Percentiles rank a stretch among this genome's conserved stretches.
These are phyloP conservation scores for Capsicum chinense DNA, from an alignment of 257 asterid genomes.

Conservation along the genomic window DNA sequence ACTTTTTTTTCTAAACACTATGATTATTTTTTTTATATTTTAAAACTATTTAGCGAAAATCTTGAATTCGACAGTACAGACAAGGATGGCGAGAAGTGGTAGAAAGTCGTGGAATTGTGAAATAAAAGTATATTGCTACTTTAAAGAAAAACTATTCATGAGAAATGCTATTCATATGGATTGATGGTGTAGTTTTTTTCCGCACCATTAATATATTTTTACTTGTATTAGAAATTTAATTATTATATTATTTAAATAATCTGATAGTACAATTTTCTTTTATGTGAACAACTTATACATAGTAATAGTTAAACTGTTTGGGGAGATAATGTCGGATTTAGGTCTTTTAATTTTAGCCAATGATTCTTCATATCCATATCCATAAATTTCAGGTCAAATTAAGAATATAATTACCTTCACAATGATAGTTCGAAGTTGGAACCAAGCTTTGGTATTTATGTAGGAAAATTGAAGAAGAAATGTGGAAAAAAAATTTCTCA, in stretches of 20 bases:
- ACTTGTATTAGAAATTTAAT: neutral
- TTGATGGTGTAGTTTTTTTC: neutral
- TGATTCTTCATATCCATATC: neutral
- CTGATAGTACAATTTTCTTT: neutral
- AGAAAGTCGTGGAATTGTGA: neutral
- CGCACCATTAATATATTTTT: neutral
- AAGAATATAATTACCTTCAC: neutral
- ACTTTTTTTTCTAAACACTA: neutral
- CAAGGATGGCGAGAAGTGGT: neutral
- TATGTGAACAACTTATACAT: neutral
- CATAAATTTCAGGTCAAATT: neutral
- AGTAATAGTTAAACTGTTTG: neutral
- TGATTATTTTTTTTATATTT: neutral
- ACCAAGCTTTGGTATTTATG: too few species aligned
- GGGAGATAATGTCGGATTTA: neutral
- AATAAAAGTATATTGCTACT: too few species aligned
- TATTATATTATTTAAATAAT: neutral
- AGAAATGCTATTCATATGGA: neutral
- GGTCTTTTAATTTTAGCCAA: neutral
- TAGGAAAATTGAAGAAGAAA: too few species aligned
- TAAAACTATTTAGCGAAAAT: neutral
- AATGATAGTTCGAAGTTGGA: neutral
- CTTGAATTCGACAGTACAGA: rapidly evolving
- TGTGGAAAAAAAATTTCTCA: too few species aligned
- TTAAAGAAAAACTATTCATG: neutral